Evolutionary conservation across 2,329 filamentous ascomycete genomes (phyloP).

Genomic region (Basipetospora chlamydospora): DNA sequence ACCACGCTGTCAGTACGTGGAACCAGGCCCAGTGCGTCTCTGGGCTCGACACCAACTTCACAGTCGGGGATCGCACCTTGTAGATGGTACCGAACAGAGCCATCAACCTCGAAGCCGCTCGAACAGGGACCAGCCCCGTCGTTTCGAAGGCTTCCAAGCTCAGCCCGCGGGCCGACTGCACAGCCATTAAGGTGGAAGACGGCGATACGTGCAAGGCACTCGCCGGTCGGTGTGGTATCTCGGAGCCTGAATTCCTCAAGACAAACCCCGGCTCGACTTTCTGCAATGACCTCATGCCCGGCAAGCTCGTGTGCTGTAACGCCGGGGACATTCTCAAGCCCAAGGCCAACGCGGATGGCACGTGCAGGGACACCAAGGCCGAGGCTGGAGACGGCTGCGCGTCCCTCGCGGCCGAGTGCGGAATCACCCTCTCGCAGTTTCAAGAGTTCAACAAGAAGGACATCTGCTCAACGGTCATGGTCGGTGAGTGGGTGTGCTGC

Average conservation of each 20-base stretch:
- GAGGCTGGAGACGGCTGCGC: constrained; percentile 21
- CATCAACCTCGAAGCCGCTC: background rate
- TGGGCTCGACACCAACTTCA: background rate
- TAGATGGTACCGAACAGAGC: background rate
- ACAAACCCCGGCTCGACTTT: background rate
- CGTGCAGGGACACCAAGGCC: constrained; percentile 18
- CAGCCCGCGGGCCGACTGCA: background rate
- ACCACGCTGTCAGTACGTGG: background rate
- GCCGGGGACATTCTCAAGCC: background rate
- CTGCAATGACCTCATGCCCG: background rate
- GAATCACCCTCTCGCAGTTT: constrained; percentile 22
- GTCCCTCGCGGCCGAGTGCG: constrained; percentile 21
- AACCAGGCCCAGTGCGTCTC: background rate
- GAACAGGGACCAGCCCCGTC: background rate
- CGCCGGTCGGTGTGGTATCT: background rate
- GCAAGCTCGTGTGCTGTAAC: background rate
- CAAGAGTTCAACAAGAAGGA: constrained; percentile 20
- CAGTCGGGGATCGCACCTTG: background rate
- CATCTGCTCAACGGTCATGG: constrained; percentile 14
- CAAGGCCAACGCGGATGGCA: constrained; percentile 4
- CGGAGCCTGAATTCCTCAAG: background rate
- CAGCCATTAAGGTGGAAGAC: background rate
- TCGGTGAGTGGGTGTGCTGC: constrained; percentile 22
- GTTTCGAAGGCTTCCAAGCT: background rate
- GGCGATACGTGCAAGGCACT: background rate